phyloP scores from a whole-genome alignment of 176 grass and related monocot species.

The Eremochloa ophiuroides region DNA sequence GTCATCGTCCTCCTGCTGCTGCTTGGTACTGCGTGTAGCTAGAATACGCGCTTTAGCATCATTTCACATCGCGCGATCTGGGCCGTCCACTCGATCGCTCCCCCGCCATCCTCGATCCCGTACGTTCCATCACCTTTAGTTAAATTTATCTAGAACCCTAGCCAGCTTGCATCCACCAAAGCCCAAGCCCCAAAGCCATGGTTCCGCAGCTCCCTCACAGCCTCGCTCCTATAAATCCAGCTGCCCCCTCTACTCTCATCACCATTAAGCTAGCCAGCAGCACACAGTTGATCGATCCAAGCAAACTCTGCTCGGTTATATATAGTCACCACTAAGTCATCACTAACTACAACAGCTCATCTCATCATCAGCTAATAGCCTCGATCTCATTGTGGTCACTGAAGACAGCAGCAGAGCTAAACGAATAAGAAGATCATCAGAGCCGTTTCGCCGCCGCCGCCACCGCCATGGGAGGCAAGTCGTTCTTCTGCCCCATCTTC shows the following conservation, averaged over 20 bases:
- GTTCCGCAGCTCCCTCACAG: not conserved
- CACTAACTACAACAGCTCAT: not conserved
- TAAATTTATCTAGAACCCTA: not conserved
- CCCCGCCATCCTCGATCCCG: not conserved
- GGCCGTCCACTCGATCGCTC: slow-evolving; percentile 32
- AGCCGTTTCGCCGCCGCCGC: not conserved
- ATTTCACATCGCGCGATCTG: slow-evolving; percentile 22
- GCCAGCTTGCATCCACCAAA: slow-evolving; percentile 39
- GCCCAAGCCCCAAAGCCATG: not conserved
- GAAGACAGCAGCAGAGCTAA: no score
- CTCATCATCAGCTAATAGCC: not conserved
- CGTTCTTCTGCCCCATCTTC: slow-evolving; percentile 62
- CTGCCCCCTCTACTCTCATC: not conserved
- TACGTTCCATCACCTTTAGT: not conserved
- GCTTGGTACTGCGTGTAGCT: not conserved
- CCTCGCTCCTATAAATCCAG: slow-evolving; percentile 54
- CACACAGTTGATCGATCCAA: not conserved
- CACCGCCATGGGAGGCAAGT: slow-evolving; percentile 49
- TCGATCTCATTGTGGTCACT: no score
- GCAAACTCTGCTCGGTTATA: no score
- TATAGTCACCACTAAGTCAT: no score
- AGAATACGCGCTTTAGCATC: slow-evolving; percentile 38
- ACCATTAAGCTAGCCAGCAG: slow-evolving; percentile 16
- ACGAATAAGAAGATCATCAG: not conserved
- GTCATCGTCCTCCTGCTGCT: not conserved